phyloP scores from a whole-genome alignment of 2,329 filamentous ascomycete genomes.

The Blastomyces gilchristii region DNA sequence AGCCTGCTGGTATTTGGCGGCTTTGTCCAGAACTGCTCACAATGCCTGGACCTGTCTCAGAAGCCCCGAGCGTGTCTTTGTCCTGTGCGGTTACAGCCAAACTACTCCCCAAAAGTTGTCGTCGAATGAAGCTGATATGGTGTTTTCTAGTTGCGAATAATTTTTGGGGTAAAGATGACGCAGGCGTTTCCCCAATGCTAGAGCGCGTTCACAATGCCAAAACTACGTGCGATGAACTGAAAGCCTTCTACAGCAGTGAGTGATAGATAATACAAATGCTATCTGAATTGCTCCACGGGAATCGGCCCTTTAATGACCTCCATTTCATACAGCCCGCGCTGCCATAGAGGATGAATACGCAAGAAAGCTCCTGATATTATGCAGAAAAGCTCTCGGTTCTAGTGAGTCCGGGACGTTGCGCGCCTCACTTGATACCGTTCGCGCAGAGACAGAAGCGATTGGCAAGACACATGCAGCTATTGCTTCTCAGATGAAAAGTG shows the following conservation, averaged over 20 bases:
- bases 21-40: constrained; percentile 13
- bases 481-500: constrained; percentile 87
- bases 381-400: constrained; percentile 80
- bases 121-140: neutral
- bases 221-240: constrained; percentile 86
- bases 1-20: neutral
- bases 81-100: constrained; percentile 45
- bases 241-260: constrained; percentile 75
- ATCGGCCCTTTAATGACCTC: neutral
- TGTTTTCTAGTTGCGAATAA: constrained; percentile 79
- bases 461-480: constrained; percentile 87
- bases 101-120: neutral
- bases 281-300: neutral
- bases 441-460: constrained; percentile 84
- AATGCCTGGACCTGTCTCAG: constrained; percentile 54
- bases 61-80: constrained; percentile 55
- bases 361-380: constrained; percentile 74
- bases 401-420: constrained; percentile 76
- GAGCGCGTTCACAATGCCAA: constrained; percentile 94
- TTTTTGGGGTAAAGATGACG: constrained; percentile 99
- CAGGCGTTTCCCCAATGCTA: constrained; percentile 80
- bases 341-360: constrained; percentile 96
- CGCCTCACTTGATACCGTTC: constrained; percentile 73
- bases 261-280: constrained; percentile 5
- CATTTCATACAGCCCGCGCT: constrained; percentile 55